Conservation (phyloP, 441 rosid genomes). For the Syzygium malaccense region DNA sequence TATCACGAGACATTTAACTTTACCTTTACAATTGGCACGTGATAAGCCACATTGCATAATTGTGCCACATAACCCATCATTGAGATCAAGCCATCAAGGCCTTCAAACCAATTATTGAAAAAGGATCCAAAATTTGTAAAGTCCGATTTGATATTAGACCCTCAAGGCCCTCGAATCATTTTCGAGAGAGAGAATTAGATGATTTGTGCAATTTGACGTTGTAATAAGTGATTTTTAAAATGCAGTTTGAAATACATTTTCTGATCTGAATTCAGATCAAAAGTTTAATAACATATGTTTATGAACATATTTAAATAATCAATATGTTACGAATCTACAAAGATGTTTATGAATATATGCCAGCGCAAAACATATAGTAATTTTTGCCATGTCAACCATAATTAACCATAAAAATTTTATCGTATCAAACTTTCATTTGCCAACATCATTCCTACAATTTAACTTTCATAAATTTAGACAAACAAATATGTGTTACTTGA, state of each 20-base stretch:
- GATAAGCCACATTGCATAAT: accelerated
- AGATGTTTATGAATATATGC: too few species aligned
- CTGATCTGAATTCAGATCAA: neutral
- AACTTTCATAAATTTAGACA: neutral
- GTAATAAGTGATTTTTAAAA: too few species aligned
- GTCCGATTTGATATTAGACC: neutral
- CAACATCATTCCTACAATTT: too few species aligned
- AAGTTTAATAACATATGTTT: too few species aligned
- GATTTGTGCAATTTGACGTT: neutral
- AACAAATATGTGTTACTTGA: neutral
- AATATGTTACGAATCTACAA: too few species aligned
- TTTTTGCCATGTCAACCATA: neutral
- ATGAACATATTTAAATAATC: too few species aligned
- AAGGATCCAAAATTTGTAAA: neutral
- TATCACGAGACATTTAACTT: neutral
- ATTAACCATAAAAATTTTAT: too few species aligned
- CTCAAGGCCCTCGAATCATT: neutral
- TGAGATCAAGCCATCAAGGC: neutral
- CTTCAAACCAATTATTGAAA: neutral
- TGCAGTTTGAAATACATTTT: neutral
- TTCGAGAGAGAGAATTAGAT: neutral
- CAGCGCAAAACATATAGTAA: neutral
- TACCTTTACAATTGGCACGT: neutral
- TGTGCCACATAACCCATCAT: neutral
- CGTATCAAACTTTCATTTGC: too few species aligned